Evolutionary conservation across 2,329 filamentous ascomycete species (phyloP), one percentile per base, ranked within the genome.

Genomic region (Clonostachys chloroleuca): DNA sequence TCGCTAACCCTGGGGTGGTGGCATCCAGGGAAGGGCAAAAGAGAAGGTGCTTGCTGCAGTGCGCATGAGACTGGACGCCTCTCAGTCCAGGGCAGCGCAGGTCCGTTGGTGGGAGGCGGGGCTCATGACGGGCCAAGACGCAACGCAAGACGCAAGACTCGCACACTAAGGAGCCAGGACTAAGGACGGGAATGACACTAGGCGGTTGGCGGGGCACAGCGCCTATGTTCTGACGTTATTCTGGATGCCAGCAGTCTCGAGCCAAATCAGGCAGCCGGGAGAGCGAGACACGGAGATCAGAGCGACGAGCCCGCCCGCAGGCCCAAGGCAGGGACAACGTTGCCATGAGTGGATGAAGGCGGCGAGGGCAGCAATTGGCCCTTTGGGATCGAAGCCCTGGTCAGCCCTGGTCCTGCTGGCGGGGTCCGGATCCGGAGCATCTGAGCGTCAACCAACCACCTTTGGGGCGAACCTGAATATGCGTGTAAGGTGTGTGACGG

Each of bases 281-380:
- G 40, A 13, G 40, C 40, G 24, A 24, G 40, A 24, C 24, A 18
- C 13, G 40, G 17, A 42, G 40, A 18, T 42, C 24, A 42, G 12
- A 18, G 40, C 17, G 40, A 18, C 18, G 16, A n/a, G 40, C 24
- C 40, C 18, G 40, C 16, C 17, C 18, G 10, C 40, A 30, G 16
- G 10, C 16, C 40, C 40, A 42, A 24, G 34, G 41, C 46, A 47
- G 46, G 46, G 41, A 47, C 46, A 42, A 18, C 46, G 46, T 44
- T 40, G 46, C 46, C 18, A 47, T 40, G 46, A 47, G 41, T 47
- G 46, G 46, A 47, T 43, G 46, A 35, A 47, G 40, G 40, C 40
- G 40, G 40, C 40, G 40, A 39, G 36, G 43, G 43, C 33, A 49
- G 53, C 44, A 69, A 67, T 34, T 69, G 47, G 20, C 45, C 43